phyloP scores from a whole-genome alignment of 129 eudicot species.

The Lactuca saligna region DNA sequence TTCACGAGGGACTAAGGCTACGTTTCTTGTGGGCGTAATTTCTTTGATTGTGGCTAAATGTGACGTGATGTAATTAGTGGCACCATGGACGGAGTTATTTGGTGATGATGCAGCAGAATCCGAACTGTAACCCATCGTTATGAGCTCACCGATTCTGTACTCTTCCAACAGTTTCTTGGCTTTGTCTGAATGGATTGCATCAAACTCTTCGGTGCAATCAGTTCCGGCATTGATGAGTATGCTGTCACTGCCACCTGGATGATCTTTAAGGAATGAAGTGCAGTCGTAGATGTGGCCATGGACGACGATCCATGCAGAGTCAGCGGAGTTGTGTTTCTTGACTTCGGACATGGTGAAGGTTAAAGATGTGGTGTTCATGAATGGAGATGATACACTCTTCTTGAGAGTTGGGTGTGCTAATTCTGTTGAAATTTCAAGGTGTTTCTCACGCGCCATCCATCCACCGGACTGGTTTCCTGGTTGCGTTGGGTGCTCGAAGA shows the following conservation, averaged over 20 bases:
- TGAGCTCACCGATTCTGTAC: constrained; percentile 70
- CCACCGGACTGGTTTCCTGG: constrained; percentile 94
- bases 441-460: constrained; percentile 93
- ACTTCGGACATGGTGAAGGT: constrained; percentile 67
- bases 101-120: constrained; percentile 71
- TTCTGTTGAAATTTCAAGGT: constrained; percentile 54
- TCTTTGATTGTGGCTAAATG: constrained; percentile 58
- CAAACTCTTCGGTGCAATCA: constrained; percentile 92
- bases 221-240: constrained; percentile 95
- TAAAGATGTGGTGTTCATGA: constrained; percentile 71
- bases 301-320: constrained; percentile 96
- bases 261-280: constrained; percentile 80
- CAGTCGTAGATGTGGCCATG: constrained; percentile 91
- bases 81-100: constrained; percentile 71
- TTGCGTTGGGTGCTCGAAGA: constrained; percentile 98
- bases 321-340: constrained; percentile 69
- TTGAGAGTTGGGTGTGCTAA: constrained; percentile 43
- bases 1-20: constrained; percentile 67
- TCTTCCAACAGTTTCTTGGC: constrained; percentile 82
- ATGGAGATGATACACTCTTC: constrained; percentile 75
- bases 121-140: constrained; percentile 54
- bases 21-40: constrained; percentile 33
- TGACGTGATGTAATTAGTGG: constrained; percentile 30
- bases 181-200: constrained; percentile 90
- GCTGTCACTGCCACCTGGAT: constrained; percentile 93